A percentile compares a stretch with the other conserved stretches of the same genome.
These are phyloP conservation scores for Nitzschia sp. DNA, from an alignment of 108 stramenopile species.

Conservation along the genomic window DNA sequence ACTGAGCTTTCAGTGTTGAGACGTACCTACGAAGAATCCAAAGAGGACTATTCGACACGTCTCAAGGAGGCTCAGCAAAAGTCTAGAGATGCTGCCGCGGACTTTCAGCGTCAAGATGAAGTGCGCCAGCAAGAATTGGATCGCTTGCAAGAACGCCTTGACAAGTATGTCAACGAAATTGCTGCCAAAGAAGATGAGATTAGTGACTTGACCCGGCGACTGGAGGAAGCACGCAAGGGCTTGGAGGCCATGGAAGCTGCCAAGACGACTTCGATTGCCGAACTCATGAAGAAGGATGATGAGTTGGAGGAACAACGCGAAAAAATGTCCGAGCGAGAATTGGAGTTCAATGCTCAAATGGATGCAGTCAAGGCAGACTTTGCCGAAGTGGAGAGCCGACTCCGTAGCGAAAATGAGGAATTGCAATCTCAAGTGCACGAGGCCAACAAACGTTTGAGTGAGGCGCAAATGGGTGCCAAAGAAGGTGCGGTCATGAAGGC, in stretches of 20 bases:
- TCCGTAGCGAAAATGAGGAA: constrained; percentile 10
- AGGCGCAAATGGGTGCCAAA: constrained; percentile 8
- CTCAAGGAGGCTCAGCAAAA: constrained; percentile 36
- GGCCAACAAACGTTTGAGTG: constrained; percentile 8
- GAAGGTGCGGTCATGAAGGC: constrained; percentile 11
- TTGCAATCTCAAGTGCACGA: constrained; percentile 17
- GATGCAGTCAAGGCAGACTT: constrained; percentile 21
- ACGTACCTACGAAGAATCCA: constrained; percentile 33
- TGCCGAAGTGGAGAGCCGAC: constrained; percentile 10
- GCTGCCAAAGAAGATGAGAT: constrained; percentile 33
- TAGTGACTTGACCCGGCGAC: constrained; percentile 1
- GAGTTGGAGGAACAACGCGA: constrained; percentile 23
- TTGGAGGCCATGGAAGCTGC: constrained; percentile 12
- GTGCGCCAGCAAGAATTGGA: constrained; percentile 41
- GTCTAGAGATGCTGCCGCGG: constrained; percentile 30
- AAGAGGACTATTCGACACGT: constrained; percentile 21
- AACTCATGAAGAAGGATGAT: constrained; percentile 18
- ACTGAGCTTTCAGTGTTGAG: constrained; percentile 16
- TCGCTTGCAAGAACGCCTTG: constrained; percentile 31
- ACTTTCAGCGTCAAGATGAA: constrained; percentile 38
- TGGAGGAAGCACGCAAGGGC: constrained; percentile 21
- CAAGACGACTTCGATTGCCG: constrained; percentile 12
- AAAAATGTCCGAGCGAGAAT: constrained; percentile 9
- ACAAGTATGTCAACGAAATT: constrained; percentile 17
- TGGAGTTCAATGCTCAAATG: constrained; percentile 32